These are phyloP conservation scores for Lichtheimia corymbifera DNA, from an alignment of 371 early-diverging fungal genomes.

Conservation along the genomic window DNA sequence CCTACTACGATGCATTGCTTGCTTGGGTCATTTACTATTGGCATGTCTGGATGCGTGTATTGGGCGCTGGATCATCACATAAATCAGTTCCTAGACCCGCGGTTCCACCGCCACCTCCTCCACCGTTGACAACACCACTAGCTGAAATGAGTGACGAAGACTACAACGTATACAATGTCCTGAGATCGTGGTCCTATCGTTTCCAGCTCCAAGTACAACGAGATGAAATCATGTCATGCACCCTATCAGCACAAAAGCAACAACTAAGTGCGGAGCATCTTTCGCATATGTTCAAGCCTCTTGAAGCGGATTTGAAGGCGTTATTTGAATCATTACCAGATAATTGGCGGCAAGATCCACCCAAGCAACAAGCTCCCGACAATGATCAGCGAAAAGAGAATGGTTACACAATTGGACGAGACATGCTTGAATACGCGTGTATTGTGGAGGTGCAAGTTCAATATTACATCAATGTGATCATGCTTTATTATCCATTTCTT, in stretches of 20 bases:
- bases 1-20: constrained; percentile 34
- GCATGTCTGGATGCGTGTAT: constrained; percentile 35
- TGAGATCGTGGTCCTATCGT: constrained; percentile 19
- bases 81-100: constrained; percentile 4
- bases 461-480: constrained; percentile 41
- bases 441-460: constrained; percentile 33
- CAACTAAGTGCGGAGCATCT: constrained; percentile 3
- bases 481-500: constrained; percentile 40
- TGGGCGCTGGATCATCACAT: constrained; percentile 26
- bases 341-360: constrained; percentile 15
- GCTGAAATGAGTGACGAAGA: constrained; percentile 19
- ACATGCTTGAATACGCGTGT: constrained; percentile 21
- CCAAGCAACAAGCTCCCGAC: constrained; percentile 10
- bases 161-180: constrained; percentile 34
- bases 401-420: constrained; percentile 4
- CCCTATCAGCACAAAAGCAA: constrained; percentile 11
- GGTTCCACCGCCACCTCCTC: constrained; percentile 16
- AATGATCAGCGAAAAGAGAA: background rate
- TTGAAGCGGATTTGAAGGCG: constrained; percentile 10
- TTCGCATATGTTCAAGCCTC: constrained; percentile 1
- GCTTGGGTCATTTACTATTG: constrained; percentile 47
- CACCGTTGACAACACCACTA: constrained; percentile 2
- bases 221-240: constrained; percentile 19
- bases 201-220: constrained; percentile 18
- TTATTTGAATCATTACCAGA: constrained; percentile 15